Base-by-base conservation (phyloP, 805 yeast genomes). In the Metschnikowia kofuensis region DNA sequence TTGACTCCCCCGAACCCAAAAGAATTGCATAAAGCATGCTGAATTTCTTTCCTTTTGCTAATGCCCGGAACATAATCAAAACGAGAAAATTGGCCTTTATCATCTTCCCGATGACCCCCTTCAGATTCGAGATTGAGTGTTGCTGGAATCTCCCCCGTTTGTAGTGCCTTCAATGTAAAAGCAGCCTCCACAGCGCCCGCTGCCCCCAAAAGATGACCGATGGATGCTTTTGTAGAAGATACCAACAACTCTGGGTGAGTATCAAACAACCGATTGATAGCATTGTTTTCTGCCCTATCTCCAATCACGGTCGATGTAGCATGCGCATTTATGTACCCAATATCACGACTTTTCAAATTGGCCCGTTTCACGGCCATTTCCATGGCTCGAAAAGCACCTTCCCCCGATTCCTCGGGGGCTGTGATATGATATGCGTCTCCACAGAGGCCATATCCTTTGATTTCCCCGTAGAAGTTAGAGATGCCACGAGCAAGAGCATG, bases 1-100 rank as follows among this genome's bases (percentile, higher is more conserved):
- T 94, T 94, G 6, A 95, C 89, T 8, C 99, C 99, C 7, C 99
- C 99, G 70, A 94, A 94, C 0, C 99, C 99, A 69, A 95, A 92
- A 58, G 97, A 89, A 61, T 94, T 94, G 42, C 89, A 81, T 57
- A 94, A 52, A 0, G 92, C 97, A 54, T 79, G 75, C 3, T 76
- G 59, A 4, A 87, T 62, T 2, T 64, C 58, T 26, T 64, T 71
- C 12, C 56, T 44, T 39, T 70, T 60, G 9, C 86, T 73, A 11
- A 59, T 53, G 32, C 78, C 69, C 1, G 80, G 76, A 7, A 85
- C 84, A 57, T 85, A 86, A 61, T 87, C 83, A 47, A 72, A 69
- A 49, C 79, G 72, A 2, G 68, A 63, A 54, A 79, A 80, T 32
- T 68, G 68, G 2, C 58, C 68, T 1, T 64, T 59, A 9, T 64